Percentiles rank a stretch among this genome's conserved stretches.
Evolutionary conservation across 495 filamentous ascomycete genomes (phyloP).

Genomic region (Trichoderma gamsii): DNA sequence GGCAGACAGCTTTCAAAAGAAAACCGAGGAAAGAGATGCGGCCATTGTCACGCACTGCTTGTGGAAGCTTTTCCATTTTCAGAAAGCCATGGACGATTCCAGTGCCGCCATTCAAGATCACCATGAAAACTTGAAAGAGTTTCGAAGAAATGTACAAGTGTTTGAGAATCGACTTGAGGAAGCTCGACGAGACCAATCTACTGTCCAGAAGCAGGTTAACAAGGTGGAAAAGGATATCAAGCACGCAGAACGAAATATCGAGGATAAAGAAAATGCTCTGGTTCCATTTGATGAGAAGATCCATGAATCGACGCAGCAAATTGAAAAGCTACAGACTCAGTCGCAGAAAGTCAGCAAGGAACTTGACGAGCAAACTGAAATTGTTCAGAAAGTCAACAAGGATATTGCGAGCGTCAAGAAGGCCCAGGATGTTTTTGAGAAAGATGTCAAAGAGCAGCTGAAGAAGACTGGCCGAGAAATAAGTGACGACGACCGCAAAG

Average conservation of each 20-base stretch:
- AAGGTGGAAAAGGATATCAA: slow-evolving; percentile 80
- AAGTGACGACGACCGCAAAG: slow-evolving; percentile 78
- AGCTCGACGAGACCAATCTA: slow-evolving; percentile 78
- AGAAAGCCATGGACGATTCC: slow-evolving; percentile 85
- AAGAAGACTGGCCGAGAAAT: slow-evolving; percentile 82
- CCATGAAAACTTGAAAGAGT: slow-evolving; percentile 94
- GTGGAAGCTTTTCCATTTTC: slow-evolving; percentile 96
- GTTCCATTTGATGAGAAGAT: slow-evolving; percentile 93
- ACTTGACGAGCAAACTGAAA: slow-evolving; percentile 58
- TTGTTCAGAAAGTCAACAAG: slow-evolving; percentile 66
- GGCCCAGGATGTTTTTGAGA: slow-evolving; percentile 82
- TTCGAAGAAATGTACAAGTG: slow-evolving; percentile 77
- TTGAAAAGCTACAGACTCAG: slow-evolving; percentile 57
- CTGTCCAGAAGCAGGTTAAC: slow-evolving; percentile 68
- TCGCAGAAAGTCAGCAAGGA: slow-evolving; percentile 70
- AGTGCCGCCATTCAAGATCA: slow-evolving; percentile 86
- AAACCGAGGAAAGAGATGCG: slow-evolving; percentile 81
- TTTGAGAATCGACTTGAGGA: slow-evolving; percentile 77
- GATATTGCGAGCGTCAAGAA: slow-evolving; percentile 80
- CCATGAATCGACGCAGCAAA: slow-evolving; percentile 65
- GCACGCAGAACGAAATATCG: slow-evolving; percentile 79
- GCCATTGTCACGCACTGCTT: slow-evolving; percentile 91
- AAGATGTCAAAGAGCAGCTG: slow-evolving; percentile 72
- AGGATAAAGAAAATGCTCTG: slow-evolving; percentile 75
- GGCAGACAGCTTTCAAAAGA: slow-evolving; percentile 82